phyloP scores from a whole-genome alignment of 2,329 filamentous ascomycete genomes.

The Pseudonectria foliicola region DNA sequence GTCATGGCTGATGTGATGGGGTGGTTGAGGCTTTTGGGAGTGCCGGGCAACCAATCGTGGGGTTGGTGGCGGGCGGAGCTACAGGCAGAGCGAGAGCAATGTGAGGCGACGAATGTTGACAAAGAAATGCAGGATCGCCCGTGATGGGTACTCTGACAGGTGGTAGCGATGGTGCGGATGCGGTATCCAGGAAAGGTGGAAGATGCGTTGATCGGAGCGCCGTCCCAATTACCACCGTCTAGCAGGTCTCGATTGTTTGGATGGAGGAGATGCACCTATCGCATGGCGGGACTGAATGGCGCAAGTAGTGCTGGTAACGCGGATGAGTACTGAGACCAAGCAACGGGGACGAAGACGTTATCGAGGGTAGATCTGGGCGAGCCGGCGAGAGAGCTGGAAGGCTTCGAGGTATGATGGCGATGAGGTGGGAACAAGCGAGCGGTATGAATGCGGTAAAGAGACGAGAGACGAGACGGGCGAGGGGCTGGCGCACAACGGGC shows the following conservation, averaged over 20 bases:
- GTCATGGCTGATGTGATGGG: constrained; percentile 24
- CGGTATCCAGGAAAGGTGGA: constrained; percentile 12
- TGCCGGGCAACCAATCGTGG: constrained; percentile 2
- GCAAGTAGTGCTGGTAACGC: too few species aligned
- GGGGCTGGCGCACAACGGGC: too few species aligned
- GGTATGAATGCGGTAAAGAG: too few species aligned
- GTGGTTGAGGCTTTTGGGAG: constrained; percentile 4
- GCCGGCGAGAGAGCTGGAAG: too few species aligned
- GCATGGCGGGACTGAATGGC: constrained; percentile 9
- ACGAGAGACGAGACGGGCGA: too few species aligned
- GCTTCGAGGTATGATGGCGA: too few species aligned
- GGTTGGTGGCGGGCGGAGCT: constrained; percentile 3
- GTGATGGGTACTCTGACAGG: not conserved
- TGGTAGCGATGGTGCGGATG: not conserved
- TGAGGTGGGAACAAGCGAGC: too few species aligned
- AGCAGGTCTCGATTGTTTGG: constrained; percentile 14
- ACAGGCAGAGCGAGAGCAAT: constrained; percentile 3
- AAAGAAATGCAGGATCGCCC: too few species aligned
- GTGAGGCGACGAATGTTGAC: not conserved
- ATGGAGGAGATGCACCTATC: constrained; percentile 16
- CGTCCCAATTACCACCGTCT: constrained; percentile 18
- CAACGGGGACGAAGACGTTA: too few species aligned
- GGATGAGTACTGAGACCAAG: too few species aligned
- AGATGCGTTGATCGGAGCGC: constrained; percentile 3
- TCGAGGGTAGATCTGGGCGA: too few species aligned